phyloP scores from a whole-genome alignment of 2,329 filamentous ascomycete species.

The Xylaria sp. region DNA sequence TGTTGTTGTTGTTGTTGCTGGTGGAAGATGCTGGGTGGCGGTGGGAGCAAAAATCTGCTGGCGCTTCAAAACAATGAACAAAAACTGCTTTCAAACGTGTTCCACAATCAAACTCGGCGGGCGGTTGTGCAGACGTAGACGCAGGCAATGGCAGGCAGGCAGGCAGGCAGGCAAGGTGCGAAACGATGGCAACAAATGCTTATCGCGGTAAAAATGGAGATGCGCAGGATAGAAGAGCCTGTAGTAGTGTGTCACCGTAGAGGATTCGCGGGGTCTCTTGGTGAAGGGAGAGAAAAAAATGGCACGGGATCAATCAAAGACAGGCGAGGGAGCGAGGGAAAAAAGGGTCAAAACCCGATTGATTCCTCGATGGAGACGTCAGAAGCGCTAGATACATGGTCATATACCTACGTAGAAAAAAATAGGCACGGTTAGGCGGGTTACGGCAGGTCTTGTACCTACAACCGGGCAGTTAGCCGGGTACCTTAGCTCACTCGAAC shows the following conservation, averaged over 20 bases:
- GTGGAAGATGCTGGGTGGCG: slow-evolving; percentile 12
- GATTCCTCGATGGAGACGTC: slow-evolving; percentile 43
- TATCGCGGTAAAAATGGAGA: slow-evolving; percentile 43
- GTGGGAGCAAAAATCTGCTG: slow-evolving; percentile 31
- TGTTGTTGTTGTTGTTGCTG: neutral
- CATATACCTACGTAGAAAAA: too few relatives aligned
- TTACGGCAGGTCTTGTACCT: neutral
- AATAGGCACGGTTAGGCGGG: neutral
- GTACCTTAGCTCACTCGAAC: neutral
- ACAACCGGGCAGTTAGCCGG: neutral
- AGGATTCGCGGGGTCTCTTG: slow-evolving; percentile 47
- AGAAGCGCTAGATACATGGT: slow-evolving; percentile 36
- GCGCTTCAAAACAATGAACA: slow-evolving; percentile 40
- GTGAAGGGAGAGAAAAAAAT: slow-evolving; percentile 30
- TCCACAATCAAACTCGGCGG: slow-evolving; percentile 34
- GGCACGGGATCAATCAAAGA: slow-evolving; percentile 31
- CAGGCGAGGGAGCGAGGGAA: slow-evolving; percentile 31
- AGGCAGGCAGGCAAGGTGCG: slow-evolving; percentile 13
- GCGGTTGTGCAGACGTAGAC: slow-evolving; percentile 31
- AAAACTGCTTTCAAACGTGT: slow-evolving; percentile 38
- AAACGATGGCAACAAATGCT: slow-evolving; percentile 41
- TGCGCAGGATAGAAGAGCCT: slow-evolving; percentile 35
- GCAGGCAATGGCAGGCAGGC: slow-evolving; percentile 22
- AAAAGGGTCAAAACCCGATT: slow-evolving; percentile 45
- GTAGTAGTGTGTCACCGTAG: slow-evolving; percentile 42